phyloP scores from a whole-genome alignment of 371 early-diverging fungal species.

The Rhizomucor miehei region DNA sequence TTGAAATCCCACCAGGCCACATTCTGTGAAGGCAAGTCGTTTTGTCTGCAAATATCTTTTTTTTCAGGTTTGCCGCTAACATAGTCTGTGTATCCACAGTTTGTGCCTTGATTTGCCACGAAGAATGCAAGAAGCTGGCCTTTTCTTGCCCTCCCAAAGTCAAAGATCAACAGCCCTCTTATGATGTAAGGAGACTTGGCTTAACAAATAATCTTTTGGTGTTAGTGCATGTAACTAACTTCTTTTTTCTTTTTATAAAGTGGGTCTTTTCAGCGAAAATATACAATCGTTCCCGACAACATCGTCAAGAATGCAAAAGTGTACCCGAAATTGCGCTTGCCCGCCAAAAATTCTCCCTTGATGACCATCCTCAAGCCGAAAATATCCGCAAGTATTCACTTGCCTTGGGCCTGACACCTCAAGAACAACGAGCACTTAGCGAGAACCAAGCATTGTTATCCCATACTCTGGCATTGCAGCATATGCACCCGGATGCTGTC shows the following conservation, averaged over 20 bases:
- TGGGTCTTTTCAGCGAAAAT: constrained; percentile 29
- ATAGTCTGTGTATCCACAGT: constrained; percentile 13
- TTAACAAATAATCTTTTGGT: not conserved
- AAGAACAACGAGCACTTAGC: constrained; percentile 31
- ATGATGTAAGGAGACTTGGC: constrained; percentile 40
- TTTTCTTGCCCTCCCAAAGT: constrained; percentile 48
- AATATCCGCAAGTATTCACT: constrained; percentile 31
- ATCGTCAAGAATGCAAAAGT: constrained; percentile 2
- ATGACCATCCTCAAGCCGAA: constrained; percentile 34
- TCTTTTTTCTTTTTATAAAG: too few species aligned
- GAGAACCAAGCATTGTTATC: constrained; percentile 34
- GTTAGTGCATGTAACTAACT: too few species aligned
- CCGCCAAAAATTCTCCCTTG: constrained; percentile 4
- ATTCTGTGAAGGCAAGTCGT: constrained; percentile 33
- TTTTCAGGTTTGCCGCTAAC: too few species aligned
- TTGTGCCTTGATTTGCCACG: constrained; percentile 42
- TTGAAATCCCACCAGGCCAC: constrained; percentile 19
- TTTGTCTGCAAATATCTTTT: too few species aligned
- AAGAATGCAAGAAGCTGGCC: constrained; percentile 33
- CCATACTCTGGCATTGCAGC: constrained; percentile 24
- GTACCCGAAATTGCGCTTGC: constrained; percentile 7
- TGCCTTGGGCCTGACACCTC: constrained; percentile 29
- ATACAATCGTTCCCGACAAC: constrained; percentile 12
- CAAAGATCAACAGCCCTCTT: constrained; percentile 45
- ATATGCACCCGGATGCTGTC: constrained; percentile 17